A percentile compares a stretch with the other conserved stretches of the same genome.
Conservation (phyloP, 208 protist species). For the Leishmania mexicana region DNA sequence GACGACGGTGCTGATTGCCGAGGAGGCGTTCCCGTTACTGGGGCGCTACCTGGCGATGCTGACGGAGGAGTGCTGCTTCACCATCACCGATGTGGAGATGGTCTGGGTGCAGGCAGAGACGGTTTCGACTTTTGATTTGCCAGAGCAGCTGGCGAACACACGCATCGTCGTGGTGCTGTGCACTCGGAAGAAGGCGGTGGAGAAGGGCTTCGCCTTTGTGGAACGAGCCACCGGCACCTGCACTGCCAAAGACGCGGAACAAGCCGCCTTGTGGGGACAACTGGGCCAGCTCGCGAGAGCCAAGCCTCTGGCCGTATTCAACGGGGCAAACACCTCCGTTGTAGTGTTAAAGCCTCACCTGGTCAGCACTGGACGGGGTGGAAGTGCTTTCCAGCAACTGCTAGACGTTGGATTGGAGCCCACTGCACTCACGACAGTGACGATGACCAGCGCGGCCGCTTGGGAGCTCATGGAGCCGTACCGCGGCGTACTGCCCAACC, state of each 20-base stretch:
- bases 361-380: conserved; percentile 35
- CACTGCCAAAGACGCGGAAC: conserved; percentile 51
- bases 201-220: conserved; percentile 73
- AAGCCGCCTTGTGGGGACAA: conserved; percentile 56
- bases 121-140: conserved; percentile 40
- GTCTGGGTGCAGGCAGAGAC: conserved; percentile 49
- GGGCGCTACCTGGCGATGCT: conserved; percentile 78
- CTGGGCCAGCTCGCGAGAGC: conserved; percentile 27
- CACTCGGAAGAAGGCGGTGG: conserved; percentile 46
- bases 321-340: conserved; percentile 67
- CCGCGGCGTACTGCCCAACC: conserved; percentile 72
- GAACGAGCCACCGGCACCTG: conserved; percentile 49
- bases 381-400: conserved; percentile 65
- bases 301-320: conserved; percentile 73
- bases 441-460: conserved; percentile 54
- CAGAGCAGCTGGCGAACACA: conserved; percentile 43
- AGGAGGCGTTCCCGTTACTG: conserved; percentile 47
- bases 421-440: conserved; percentile 56
- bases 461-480: conserved; percentile 75
- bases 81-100: conserved; percentile 70
- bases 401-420: conserved; percentile 63
- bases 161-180: conserved; percentile 58
- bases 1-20: conserved; percentile 70
- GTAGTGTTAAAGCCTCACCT: conserved; percentile 85
- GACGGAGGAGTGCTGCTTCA: conserved; percentile 82